Evolutionary conservation across 1,284 basidiomycete species (phyloP).

Genomic region (Cystobasidium pallidum): DNA sequence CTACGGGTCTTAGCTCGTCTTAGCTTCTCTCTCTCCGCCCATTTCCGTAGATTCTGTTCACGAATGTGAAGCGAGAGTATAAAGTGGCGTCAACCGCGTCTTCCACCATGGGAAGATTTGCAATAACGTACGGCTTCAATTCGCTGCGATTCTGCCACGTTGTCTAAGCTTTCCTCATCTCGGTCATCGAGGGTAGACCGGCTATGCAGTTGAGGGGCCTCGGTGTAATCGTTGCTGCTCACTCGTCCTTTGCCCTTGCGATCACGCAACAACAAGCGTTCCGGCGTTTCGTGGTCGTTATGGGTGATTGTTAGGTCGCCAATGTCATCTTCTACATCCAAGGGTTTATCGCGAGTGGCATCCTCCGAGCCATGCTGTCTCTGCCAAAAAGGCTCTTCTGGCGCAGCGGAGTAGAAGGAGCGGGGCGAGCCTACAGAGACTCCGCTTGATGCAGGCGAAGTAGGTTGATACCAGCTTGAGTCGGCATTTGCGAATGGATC

Average conservation of each 20-base stretch:
- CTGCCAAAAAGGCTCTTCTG: constrained; percentile 3
- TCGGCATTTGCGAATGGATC: constrained; percentile 29
- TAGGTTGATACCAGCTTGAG: constrained; percentile 1
- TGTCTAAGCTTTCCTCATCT: not conserved
- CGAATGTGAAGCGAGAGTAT: not conserved
- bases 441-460: constrained; percentile 26
- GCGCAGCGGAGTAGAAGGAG: constrained; percentile 39
- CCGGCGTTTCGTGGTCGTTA: constrained; percentile 15
- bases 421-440: constrained; percentile 34
- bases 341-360: not conserved
- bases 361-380: not conserved
- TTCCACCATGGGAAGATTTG: too few species aligned
- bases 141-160: constrained; percentile 22
- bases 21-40: constrained; percentile 43
- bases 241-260: constrained; percentile 29
- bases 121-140: constrained; percentile 26
- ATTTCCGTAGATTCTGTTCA: constrained; percentile 30
- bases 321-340: constrained; percentile 23
- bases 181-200: not conserved
- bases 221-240: not conserved
- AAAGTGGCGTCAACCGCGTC: too few species aligned
- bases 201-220: not conserved
- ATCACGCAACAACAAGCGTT: not conserved
- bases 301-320: constrained; percentile 31
- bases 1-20: constrained; percentile 36